Conservation (phyloP, 2,329 filamentous ascomycete genomes). For the Fusarium sp. region DNA sequence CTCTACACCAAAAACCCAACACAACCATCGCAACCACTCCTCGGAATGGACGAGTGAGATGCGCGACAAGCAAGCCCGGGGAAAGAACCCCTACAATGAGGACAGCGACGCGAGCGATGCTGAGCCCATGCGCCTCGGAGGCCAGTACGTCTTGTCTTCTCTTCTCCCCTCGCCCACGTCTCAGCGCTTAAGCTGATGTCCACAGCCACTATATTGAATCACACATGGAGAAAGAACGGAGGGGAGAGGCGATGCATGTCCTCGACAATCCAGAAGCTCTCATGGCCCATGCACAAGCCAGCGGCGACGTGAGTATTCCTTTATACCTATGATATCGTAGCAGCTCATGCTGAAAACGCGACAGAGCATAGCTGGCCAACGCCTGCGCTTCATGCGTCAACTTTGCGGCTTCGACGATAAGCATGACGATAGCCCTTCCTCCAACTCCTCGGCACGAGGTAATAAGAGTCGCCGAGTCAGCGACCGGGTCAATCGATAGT, state of each 20-base stretch:
- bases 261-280: conserved; percentile 69
- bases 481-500: conserved; percentile 34
- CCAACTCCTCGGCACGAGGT: conserved; percentile 9
- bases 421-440: conserved; percentile 5
- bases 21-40: conserved; percentile 53
- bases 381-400: conserved; percentile 68
- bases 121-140: conserved; percentile 36
- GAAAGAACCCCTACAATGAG: conserved; percentile 66
- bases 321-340: background rate
- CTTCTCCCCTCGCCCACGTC: background rate
- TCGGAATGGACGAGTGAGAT: conserved; percentile 61
- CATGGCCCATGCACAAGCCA: conserved; percentile 69
- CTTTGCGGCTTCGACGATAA: conserved; percentile 64
- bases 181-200: background rate
- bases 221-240: conserved; percentile 58
- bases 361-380: conserved; percentile 68
- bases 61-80: conserved; percentile 70
- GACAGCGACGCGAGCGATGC: conserved; percentile 41
- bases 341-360: background rate
- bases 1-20: conserved; percentile 27
- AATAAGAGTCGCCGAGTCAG: conserved; percentile 33
- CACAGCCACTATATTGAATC: conserved; percentile 51
- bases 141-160: conserved; percentile 4
- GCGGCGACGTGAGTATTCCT: conserved; percentile 62
- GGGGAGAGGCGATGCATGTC: conserved; percentile 64